Evolutionary conservation across 2,329 filamentous ascomycete species (phyloP), one percentile per base, ranked within the genome.

Genomic region (Aspergillus uvarum): DNA sequence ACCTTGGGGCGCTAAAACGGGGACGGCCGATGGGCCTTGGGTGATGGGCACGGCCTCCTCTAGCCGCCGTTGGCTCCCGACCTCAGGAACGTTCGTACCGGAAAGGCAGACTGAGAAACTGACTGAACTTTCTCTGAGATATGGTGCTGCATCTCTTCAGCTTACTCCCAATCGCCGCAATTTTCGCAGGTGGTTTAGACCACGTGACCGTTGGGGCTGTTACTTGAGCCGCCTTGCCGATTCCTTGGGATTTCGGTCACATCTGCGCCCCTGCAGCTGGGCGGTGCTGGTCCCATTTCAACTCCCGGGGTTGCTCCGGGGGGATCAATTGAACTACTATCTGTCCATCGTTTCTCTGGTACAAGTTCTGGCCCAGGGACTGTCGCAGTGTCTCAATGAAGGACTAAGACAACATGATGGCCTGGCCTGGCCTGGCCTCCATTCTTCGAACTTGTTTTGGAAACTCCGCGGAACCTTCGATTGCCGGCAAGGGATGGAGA

Each of bases 61-160:
- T 70, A 68, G 61, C 66, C 70, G 70, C 70, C 62, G 70, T 71
- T 72, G 69, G 68, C 54, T 54, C 51, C 52, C 38, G 51, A 22
- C 22, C 5, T 14, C 42, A 56, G 50, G 47, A 32, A 38, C 42
- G 55, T 42, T 35, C 24, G 47, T 47, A 22, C 44, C 49, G 42
- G 56, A 51, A 44, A 44, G 52, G 51, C 35, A 26, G 42, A n/a
- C 24, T 16, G 44, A 26, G 16, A 48, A 31, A 29, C 7, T 51
- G n/a, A 21, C 52, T 32, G 52, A 44, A 19, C 7, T 35, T 35
- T 19, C 38, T 19, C 14, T 44, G 38, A 19, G 14, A 44, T 44
- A 16, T 16, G 16, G n/a, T 44, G 38, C 14, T n/a, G 38, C 38
- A 7, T 44, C 16, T 44, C 38, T 44, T 44, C 16, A 16, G 16